Base-by-base conservation (phyloP, 1,139 yeast species). In the Debaryomyces coudertii region DNA sequence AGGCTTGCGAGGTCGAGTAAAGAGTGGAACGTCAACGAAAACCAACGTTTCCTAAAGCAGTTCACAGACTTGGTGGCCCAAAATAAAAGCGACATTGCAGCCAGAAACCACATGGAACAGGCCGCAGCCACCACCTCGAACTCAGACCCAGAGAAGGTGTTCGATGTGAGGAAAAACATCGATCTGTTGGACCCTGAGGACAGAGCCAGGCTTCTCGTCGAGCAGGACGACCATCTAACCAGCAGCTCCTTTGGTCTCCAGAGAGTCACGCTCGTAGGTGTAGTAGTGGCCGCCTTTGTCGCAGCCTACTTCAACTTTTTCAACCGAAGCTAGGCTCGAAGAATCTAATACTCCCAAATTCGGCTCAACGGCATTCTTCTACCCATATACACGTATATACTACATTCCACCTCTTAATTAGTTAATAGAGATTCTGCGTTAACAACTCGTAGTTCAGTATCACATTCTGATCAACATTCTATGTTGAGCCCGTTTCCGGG, bases 41-140 rank as follows among this genome's bases (percentile, higher is more conserved):
- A 84, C 64, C 63, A 68, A 6, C 68, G 82, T 49, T 92, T 90
- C 61, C 62, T 61, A 31, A 68, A 71, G 48, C 81, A 85, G 40
- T 92, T 90, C 61, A 87, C 93, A 0, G 95, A 89, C 16, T 59
- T 83, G 45, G 79, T 76, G n/a, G 71, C 66, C 14, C 66, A 71
- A 50, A 85, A 85, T 60, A 57, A 58, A 47, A 28, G 34, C 11
- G 72, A 66, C 28, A 54, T 72, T 11, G 31, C 34, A n/a, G 36
- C 20, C n/a, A 29, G 40, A 18, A 20, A 25, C 5, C 37, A 41
- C 7, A 53, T 50, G 18, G 53, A 50, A 16, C 56, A 52, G 46
- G 41, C 56, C 46, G 47, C 47, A 39, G 33, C 48, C 14, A 23
- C 29, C 35, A 20, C 25, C 24, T 43, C 48, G n/a, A 45, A 45